Base-by-base conservation (phyloP, 2,329 filamentous ascomycete species). In the Ceratocystis alfenasii region DNA sequence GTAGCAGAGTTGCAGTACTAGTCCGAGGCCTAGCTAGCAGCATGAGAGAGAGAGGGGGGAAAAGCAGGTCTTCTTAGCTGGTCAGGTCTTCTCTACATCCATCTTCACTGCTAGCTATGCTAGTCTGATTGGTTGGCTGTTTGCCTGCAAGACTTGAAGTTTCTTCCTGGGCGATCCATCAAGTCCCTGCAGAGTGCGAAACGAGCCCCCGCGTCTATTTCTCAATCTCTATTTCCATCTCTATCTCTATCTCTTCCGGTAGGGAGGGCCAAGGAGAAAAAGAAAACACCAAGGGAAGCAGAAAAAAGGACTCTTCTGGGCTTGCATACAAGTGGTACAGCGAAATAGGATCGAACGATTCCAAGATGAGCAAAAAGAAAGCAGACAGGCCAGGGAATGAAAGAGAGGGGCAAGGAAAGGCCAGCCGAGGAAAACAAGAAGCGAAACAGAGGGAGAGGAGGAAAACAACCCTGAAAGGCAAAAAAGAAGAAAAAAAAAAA, bases 331-430 rank as follows among this genome's bases (percentile, higher is more conserved):
- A 62, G 60, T 30, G 60, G 60, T 48, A 48, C 55, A 59, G 55
- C 55, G 55, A 59, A 59, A 59, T 59, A 22, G 55, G 55, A 59
- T 59, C 55, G 55, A 59, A 59, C 55, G 55, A 59, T 59, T 62
- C 22, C 60, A 46, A 62, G 60, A 62, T 46, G 28, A 62, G 60
- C 22, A 20, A 28, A 33, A 33, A 46, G 17, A 62, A 17, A 48
- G 36, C 15, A 62, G 33, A 45, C 36, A 45, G 36, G 44, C 60
- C 36, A 25, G 60, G 60, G 45, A 20, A 62, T 8, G 10, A 62
- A 62, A 22, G 20, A 61, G 10, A 41, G 55, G 15, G 7, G 55
- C 12, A 59, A 28, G 55, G 20, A 61, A 61, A 61, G 30, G n/a
- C n/a, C 48, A 8, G n/a, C n/a, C 22, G 22, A n/a, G n/a, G 22